These are phyloP conservation scores for Mortierella sp. DNA, from an alignment of 371 early-diverging fungal species.

Conservation along the genomic window DNA sequence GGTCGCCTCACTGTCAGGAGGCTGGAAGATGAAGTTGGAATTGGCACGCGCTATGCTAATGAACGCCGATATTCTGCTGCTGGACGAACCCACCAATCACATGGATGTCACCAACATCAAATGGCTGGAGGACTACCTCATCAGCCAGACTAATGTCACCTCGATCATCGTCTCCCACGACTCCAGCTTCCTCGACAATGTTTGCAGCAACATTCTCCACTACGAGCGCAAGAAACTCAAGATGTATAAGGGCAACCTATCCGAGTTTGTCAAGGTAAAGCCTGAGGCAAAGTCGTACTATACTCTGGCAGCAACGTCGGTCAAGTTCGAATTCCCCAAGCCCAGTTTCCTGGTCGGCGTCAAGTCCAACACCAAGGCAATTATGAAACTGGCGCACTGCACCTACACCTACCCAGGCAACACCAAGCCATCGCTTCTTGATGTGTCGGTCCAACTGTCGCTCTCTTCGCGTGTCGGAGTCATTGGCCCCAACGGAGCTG, in stretches of 20 bases:
- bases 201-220: conserved; percentile 88
- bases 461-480: conserved; percentile 79
- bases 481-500: conserved; percentile 85
- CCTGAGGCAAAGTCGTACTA: conserved; percentile 86
- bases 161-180: conserved; percentile 93
- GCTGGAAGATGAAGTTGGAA: conserved; percentile 93
- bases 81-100: conserved; percentile 96
- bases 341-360: conserved; percentile 81
- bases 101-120: conserved; percentile 87
- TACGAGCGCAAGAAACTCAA: conserved; percentile 83
- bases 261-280: conserved; percentile 84
- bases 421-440: conserved; percentile 63
- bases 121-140: conserved; percentile 88
- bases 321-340: conserved; percentile 79
- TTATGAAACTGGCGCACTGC: conserved; percentile 77
- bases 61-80: conserved; percentile 88
- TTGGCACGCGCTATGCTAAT: conserved; percentile 89
- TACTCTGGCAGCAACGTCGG: conserved; percentile 71
- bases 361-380: conserved; percentile 81
- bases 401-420: conserved; percentile 79
- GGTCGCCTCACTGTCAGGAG: conserved; percentile 86
- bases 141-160: conserved; percentile 79
- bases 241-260: conserved; percentile 87
- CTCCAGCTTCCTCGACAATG: conserved; percentile 89
- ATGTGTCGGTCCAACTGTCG: conserved; percentile 75